Percentiles rank a stretch among this genome's conserved stretches.
Conservation (phyloP, 768 basidiomycete genomes). For the Hemileccinum rubropunctum region DNA sequence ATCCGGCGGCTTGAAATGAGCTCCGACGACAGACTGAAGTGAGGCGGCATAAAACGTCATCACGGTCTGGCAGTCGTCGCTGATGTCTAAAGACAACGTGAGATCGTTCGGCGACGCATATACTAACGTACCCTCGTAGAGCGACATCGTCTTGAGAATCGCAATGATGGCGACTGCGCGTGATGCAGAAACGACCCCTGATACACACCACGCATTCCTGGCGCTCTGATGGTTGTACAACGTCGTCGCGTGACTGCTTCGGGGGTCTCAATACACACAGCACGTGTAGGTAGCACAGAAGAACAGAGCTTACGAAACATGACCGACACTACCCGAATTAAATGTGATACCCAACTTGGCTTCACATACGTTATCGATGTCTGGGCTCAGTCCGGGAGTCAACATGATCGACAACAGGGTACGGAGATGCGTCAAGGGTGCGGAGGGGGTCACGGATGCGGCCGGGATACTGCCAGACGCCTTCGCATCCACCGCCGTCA, state of each 20-base stretch:
- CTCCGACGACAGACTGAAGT: constrained; percentile 59
- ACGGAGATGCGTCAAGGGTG: constrained; percentile 54
- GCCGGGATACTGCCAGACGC: constrained; percentile 46
- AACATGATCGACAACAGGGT: constrained; percentile 61
- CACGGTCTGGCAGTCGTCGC: constrained; percentile 67
- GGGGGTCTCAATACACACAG: background rate
- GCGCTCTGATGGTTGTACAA: constrained; percentile 39
- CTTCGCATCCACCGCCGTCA: constrained; percentile 49
- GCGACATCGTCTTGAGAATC: constrained; percentile 67
- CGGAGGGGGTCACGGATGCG: constrained; percentile 33
- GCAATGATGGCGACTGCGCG: constrained; percentile 65
- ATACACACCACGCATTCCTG: constrained; percentile 67
- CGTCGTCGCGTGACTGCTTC: constrained; percentile 34
- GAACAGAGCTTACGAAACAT: constrained; percentile 42
- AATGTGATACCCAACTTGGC: constrained; percentile 49
- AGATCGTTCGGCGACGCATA: background rate
- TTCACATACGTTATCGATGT: constrained; percentile 67
- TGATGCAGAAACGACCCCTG: constrained; percentile 64
- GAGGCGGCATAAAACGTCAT: constrained; percentile 81
- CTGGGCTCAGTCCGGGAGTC: constrained; percentile 65
- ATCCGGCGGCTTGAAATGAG: constrained; percentile 61
- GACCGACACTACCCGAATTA: constrained; percentile 43
- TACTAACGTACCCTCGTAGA: constrained; percentile 57
- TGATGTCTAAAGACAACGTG: constrained; percentile 47
- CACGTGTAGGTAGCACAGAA: background rate